Evolutionary conservation across 2,329 filamentous ascomycete species (phyloP), one percentile per base, ranked within the genome.

Genomic region (Aspergillus candidus): DNA sequence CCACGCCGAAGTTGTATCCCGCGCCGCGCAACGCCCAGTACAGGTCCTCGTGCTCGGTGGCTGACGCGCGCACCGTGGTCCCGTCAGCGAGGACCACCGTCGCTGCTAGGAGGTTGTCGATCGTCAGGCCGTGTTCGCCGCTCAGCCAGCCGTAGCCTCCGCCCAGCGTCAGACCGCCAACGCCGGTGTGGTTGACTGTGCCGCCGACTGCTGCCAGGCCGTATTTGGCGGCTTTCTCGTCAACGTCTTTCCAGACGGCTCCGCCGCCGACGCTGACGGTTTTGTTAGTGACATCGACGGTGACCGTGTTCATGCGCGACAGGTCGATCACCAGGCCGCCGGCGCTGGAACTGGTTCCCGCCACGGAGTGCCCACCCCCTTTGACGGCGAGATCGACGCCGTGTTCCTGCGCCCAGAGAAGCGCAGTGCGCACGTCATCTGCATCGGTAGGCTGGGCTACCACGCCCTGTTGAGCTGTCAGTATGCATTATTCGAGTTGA

Each of bases 151-250:
- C 78, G 53, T 78, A 79, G 1, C 79, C 80, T 17, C 79, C 79
- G 1, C 77, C 77, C 1, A 82, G 58, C 0, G 74, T 72, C 11
- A 83, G 63, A 0, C 77, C 80, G 2, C 77, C 79, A 5, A 83
- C 75, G 5, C 80, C 80, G 1, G 79, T 83, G 50, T 82, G 76
- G 34, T 77, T 77, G 8, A 83, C 77, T 0, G 79, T 81, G 3
- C 80, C 80, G 7, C 79, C 79, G 0, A 82, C 76, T 1, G 78
- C 78, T 2, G 78, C 79, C 33, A 83, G 69, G 0, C 72, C 72
- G 50, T 78, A 64, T 41, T 72, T 61, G 40, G 68, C 75, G 2
- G 73, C 73, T 0, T 70, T 73, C 11, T 69, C 64, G 51, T 83
- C 78, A 11, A 82, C 72, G 46, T 80, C 74, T 43, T 65, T 66